These are phyloP conservation scores for Suillus discolor DNA, from an alignment of 768 basidiomycete genomes.

Conservation along the genomic window DNA sequence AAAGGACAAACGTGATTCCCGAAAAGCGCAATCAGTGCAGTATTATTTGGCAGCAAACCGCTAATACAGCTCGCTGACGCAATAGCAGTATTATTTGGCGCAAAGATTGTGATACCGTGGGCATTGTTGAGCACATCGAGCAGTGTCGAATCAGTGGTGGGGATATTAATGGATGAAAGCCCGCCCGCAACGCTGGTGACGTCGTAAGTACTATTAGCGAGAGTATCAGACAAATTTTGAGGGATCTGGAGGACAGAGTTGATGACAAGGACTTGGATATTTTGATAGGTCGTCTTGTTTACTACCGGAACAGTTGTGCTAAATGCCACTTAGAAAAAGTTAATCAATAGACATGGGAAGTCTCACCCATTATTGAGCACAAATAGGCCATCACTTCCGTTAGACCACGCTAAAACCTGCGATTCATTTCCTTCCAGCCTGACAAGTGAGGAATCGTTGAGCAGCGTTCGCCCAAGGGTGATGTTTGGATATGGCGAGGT, in stretches of 20 bases:
- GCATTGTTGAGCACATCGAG: constrained; percentile 36
- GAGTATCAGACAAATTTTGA: constrained; percentile 42
- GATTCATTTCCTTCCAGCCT: constrained; percentile 57
- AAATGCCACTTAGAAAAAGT: constrained; percentile 7
- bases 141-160: constrained; percentile 27
- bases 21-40: constrained; percentile 47
- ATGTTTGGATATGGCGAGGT: constrained; percentile 53
- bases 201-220: constrained; percentile 41
- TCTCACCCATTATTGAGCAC: constrained; percentile 54
- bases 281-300: constrained; percentile 39
- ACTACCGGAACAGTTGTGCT: constrained; percentile 37
- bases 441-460: constrained; percentile 50
- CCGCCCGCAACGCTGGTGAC: constrained; percentile 42
- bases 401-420: constrained; percentile 58
- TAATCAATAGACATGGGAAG: background rate
- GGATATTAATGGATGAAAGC: constrained; percentile 17
- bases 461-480: constrained; percentile 67
- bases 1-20: constrained; percentile 57
- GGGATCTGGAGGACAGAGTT: constrained; percentile 57
- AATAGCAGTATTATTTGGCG: constrained; percentile 58
- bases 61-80: constrained; percentile 36
- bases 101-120: constrained; percentile 67
- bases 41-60: constrained; percentile 44
- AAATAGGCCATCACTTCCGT: constrained; percentile 38
- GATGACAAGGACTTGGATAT: constrained; percentile 51